Evolutionary conservation across 768 basidiomycete species (phyloP).

Genomic region (Chalciporus piperatus): DNA sequence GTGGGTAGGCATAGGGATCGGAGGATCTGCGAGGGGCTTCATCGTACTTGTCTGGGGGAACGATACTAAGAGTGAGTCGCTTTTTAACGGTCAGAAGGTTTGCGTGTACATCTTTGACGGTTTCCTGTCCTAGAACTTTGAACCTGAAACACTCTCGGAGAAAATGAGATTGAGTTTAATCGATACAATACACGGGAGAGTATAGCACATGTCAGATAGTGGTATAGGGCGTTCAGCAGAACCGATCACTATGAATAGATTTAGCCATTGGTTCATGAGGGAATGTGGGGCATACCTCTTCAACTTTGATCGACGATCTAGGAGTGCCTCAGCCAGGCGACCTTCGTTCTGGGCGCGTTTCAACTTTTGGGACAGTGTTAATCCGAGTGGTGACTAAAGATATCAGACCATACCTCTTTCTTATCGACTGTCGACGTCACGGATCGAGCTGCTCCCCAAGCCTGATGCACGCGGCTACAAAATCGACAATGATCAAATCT

Average conservation of each 20-base stretch:
- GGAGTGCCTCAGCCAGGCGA: slow-evolving; percentile 72
- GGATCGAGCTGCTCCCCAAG: slow-evolving; percentile 80
- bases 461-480: slow-evolving; percentile 65
- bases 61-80: background rate
- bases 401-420: slow-evolving; percentile 53
- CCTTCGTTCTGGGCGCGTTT: slow-evolving; percentile 79
- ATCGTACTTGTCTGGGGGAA: background rate
- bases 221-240: slow-evolving; percentile 34
- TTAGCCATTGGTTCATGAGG: slow-evolving; percentile 3
- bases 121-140: slow-evolving; percentile 2
- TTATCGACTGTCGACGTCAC: slow-evolving; percentile 70
- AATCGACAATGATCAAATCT: slow-evolving; percentile 3
- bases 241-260: slow-evolving; percentile 38
- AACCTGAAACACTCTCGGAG: slow-evolving; percentile 5
- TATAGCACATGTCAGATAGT: slow-evolving; percentile 12
- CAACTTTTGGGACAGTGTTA: slow-evolving; percentile 44
- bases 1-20: slow-evolving; percentile 10
- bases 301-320: slow-evolving; percentile 78
- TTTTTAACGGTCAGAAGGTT: slow-evolving; percentile 1
- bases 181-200: slow-evolving; percentile 12
- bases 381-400: slow-evolving; percentile 2
- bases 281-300: slow-evolving; percentile 57
- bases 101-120: slow-evolving; percentile 3
- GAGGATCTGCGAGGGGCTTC: background rate
- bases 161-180: slow-evolving; percentile 9